Evolutionary conservation across 768 basidiomycete species (phyloP).

Genomic region (Pleurotus djamor): DNA sequence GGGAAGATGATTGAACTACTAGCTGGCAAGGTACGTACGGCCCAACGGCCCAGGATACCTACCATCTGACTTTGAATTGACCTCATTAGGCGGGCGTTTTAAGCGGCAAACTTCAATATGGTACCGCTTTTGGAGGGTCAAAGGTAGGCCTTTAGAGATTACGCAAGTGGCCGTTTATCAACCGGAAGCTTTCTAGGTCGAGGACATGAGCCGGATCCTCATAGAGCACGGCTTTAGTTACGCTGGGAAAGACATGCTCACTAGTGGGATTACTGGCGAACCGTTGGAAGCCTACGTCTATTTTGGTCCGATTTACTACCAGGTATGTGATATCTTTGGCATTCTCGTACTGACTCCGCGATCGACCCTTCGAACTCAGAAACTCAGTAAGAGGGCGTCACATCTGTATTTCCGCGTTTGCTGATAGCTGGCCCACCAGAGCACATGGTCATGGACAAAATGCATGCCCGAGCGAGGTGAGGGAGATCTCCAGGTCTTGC

Average conservation of each 20-base stretch:
- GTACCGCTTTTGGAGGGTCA: conserved; percentile 96
- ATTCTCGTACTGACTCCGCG: conserved; percentile 5
- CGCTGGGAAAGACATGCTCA: conserved; percentile 98
- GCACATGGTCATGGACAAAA: conserved; percentile 99
- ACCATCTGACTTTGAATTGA: conserved; percentile 1
- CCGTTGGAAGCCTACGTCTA: conserved; percentile 96
- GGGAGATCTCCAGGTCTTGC: conserved; percentile 15
- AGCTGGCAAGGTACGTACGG: conserved; percentile 78
- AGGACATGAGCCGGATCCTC: conserved; percentile 96
- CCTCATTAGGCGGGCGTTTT: conserved; percentile 79
- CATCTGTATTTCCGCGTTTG: not conserved
- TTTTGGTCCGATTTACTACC: conserved; percentile 98
- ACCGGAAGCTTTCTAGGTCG: conserved; percentile 52
- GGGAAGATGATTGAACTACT: conserved; percentile 99
- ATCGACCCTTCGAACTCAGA: conserved; percentile 43
- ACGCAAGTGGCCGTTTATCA: not conserved
- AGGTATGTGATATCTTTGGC: conserved; percentile 44
- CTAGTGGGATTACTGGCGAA: conserved; percentile 97
- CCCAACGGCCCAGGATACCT: not conserved
- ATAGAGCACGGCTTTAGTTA: conserved; percentile 97
- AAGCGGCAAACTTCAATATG: conserved; percentile 86
- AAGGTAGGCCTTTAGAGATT: conserved; percentile 52
- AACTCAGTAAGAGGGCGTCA: conserved; percentile 72
- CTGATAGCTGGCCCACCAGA: conserved; percentile 40
- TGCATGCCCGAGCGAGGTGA: conserved; percentile 97